These are phyloP conservation scores for Galeopsis tetrahit DNA, from an alignment of 257 asterid species.

Conservation along the genomic window DNA sequence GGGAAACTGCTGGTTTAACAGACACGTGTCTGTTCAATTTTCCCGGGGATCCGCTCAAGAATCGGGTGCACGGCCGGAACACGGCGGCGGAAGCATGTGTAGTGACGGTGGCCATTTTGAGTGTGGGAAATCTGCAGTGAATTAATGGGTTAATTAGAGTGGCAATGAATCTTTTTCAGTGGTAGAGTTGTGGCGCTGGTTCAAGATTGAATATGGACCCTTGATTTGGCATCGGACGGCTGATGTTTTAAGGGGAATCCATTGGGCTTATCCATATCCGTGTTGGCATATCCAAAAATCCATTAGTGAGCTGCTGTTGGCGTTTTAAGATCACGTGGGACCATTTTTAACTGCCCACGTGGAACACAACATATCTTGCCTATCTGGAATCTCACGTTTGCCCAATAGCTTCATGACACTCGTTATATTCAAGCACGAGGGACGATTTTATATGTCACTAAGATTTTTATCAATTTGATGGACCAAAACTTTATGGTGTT, in stretches of 20 bases:
- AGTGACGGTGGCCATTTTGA: conserved; percentile 69
- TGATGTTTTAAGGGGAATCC: conserved; percentile 49
- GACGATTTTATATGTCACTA: background rate
- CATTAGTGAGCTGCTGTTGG: conserved; percentile 67
- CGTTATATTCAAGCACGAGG: background rate
- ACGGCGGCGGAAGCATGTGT: conserved; percentile 78
- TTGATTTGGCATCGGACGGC: conserved; percentile 52
- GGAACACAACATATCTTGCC: conserved; percentile 14
- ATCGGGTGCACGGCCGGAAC: conserved; percentile 75
- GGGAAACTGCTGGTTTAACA: conserved; percentile 44
- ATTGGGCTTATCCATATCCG: conserved; percentile 67
- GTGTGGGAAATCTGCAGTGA: background rate
- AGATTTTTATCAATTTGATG: too few relatives aligned
- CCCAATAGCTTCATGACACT: background rate
- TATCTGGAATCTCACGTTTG: background rate
- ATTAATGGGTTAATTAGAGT: conserved; percentile 21
- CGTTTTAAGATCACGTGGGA: conserved; percentile 43
- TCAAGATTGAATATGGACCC: conserved; percentile 35
- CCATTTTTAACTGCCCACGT: conserved; percentile 31
- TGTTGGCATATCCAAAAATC: conserved; percentile 62
- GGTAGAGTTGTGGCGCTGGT: conserved; percentile 54
- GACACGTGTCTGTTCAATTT: conserved; percentile 58
- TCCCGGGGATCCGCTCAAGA: conserved; percentile 67
- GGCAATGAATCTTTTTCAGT: conserved; percentile 32
- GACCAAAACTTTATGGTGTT: too few relatives aligned